Conservation (phyloP, 208 protist species). For the Herpetomonas muscarum region DNA sequence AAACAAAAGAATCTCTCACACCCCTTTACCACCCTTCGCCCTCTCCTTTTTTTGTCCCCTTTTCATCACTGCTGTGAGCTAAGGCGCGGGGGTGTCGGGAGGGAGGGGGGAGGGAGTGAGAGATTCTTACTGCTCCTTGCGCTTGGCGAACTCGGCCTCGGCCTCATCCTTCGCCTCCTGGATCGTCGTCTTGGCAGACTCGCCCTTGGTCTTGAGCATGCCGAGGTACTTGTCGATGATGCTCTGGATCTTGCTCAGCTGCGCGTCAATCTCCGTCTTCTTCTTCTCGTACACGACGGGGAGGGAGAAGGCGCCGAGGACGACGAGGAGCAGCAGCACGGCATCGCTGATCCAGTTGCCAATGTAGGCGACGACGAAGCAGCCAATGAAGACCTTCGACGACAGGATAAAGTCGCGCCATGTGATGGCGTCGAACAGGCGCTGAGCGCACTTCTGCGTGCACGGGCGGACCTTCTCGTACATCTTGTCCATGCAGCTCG, state of each 20-base stretch:
- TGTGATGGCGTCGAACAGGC: conserved; percentile 35
- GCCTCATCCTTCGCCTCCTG: conserved; percentile 16
- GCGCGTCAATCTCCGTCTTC: conserved; percentile 52
- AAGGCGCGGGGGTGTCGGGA: too few species aligned
- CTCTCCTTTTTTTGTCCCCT: background rate
- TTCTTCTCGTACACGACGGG: conserved; percentile 74
- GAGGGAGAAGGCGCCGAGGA: conserved; percentile 43
- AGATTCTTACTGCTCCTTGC: conserved; percentile 35
- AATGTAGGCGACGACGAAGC: conserved; percentile 47
- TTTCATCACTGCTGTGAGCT: too few species aligned
- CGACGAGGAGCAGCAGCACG: conserved; percentile 29
- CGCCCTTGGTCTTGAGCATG: conserved; percentile 36
- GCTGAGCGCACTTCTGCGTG: conserved; percentile 23
- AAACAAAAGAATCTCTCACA: too few species aligned
- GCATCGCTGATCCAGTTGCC: conserved; percentile 76
- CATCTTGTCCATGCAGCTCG: conserved; percentile 29
- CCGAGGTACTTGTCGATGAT: conserved; percentile 47
- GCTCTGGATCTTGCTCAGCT: conserved; percentile 19
- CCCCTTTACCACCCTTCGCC: too few species aligned
- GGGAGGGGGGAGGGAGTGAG: background rate
- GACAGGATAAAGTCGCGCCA: conserved; percentile 56
- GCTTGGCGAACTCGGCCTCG: conserved; percentile 19
- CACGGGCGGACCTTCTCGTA: conserved; percentile 50
- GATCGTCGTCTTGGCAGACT: conserved; percentile 18
- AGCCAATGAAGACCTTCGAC: conserved; percentile 34